Base-by-base conservation (phyloP, 352 stramenopile genomes). In the Saprolegnia parasitica region DNA sequence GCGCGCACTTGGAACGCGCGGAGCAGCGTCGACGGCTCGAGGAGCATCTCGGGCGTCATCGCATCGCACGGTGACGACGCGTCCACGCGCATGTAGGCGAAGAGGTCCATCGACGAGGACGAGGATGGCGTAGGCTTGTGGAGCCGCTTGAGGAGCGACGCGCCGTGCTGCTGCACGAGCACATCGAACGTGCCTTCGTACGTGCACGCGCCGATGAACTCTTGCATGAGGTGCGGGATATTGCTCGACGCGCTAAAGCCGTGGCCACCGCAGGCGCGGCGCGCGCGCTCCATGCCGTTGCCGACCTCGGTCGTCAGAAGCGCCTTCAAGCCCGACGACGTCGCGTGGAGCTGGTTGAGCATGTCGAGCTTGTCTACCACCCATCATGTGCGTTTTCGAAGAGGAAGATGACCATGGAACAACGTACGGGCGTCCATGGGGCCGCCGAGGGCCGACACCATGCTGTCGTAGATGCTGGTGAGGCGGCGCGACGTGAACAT, bases 151-250 rank as follows among this genome's bases (percentile, higher is more conserved):
- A 87, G 39, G 11, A 91, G 66, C 66, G 80, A 90, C 0, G 78
- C 78, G 13, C 76, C 74, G 65, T 90, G 81, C 45, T 91, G 81
- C 64, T 88, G 78, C 29, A 87, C 76, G 32, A 91, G 74, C 61
- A 91, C 82, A 67, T 91, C 81, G 50, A 81, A 84, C 23, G 81
- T 91, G 21, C 81, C 84, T 78, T 91, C 81, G 66, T 76, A 87
- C 15, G 84, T 91, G 57, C 62, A 78, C 8, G 78, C 75, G 23
- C 79, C 79, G 1, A 88, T 77, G 0, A 71, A 72, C 66, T 86
- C 79, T 50, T 61, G 71, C 50, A 79, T 79, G 26, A 80, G 67
- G 45, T 81, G 76, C 21, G 56, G 50, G 37, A 78, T 21, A 56
- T 76, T 76, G 62, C 71, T 75, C 8, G 68, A 66, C 21, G 75